Conservation (phyloP, 2,329 filamentous ascomycete genomes). For the Scedosporium minutisporum region DNA sequence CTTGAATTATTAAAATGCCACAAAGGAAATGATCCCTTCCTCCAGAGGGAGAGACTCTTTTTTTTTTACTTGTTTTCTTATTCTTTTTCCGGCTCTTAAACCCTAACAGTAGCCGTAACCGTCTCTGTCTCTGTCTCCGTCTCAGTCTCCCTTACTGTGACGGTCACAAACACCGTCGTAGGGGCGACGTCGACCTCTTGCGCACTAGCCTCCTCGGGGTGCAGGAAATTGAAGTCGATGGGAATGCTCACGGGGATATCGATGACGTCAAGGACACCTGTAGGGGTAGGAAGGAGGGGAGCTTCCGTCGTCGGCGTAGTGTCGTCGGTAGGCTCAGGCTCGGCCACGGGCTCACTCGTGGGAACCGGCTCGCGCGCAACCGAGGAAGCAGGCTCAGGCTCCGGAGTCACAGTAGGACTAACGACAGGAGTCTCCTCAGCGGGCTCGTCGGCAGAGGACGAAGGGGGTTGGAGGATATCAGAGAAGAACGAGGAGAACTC, state of each 20-base stretch:
- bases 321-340: background rate
- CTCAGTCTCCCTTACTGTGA: conserved; percentile 11
- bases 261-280: conserved; percentile 3
- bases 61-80: no score
- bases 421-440: background rate
- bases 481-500: background rate
- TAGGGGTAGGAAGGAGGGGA: background rate
- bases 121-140: conserved; percentile 5
- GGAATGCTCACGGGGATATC: conserved; percentile 4
- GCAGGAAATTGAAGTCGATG: conserved; percentile 1
- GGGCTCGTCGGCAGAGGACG: background rate
- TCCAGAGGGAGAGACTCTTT: background rate
- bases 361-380: no score
- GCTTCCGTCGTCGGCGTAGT: background rate
- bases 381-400: no score
- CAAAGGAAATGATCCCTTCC: background rate
- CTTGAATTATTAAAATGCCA: background rate
- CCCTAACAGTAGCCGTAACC: conserved; percentile 10
- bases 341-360: background rate
- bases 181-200: background rate
- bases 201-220: background rate
- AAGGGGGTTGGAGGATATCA: background rate
- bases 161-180: conserved; percentile 8
- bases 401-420: no score
- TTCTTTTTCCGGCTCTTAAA: background rate